Percentiles rank a stretch among this genome's conserved stretches.
Conservation (phyloP, 2,329 filamentous ascomycete genomes). For the Myriosclerotinia scirpicola region DNA sequence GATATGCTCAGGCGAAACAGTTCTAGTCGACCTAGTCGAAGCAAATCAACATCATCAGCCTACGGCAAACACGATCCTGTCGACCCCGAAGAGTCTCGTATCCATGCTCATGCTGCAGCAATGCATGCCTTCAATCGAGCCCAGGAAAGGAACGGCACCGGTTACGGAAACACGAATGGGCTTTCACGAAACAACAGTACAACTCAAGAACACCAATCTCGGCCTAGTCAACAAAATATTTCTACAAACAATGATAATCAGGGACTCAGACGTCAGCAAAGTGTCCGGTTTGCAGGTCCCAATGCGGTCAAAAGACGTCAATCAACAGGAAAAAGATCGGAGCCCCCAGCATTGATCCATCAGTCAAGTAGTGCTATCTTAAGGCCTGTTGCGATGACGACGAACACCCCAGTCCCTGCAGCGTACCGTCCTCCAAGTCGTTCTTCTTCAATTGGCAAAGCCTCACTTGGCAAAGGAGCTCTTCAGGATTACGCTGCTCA, state of each 20-base stretch:
- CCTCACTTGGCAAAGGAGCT: constrained; percentile 30
- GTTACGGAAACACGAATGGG: constrained; percentile 41
- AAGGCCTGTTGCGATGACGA: constrained; percentile 36
- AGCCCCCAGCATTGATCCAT: constrained; percentile 23
- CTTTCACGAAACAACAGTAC: constrained; percentile 26
- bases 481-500: constrained; percentile 36
- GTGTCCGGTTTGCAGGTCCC: constrained; percentile 51
- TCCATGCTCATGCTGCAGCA: constrained; percentile 64
- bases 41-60: constrained; percentile 55
- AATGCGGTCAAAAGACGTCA: constrained; percentile 34
- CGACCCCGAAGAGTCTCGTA: constrained; percentile 50
- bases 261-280: constrained; percentile 49
- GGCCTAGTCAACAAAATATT: constrained; percentile 28
- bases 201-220: constrained; percentile 23
- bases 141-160: constrained; percentile 45
- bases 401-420: constrained; percentile 35
- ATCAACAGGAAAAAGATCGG: constrained; percentile 32
- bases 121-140: constrained; percentile 58
- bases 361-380: constrained; percentile 32
- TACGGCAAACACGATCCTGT: constrained; percentile 52
- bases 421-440: constrained; percentile 39
- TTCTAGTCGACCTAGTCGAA: constrained; percentile 48
- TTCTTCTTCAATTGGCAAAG: constrained; percentile 39
- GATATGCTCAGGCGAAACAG: constrained; percentile 45
- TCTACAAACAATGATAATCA: constrained; percentile 33